phyloP scores from a whole-genome alignment of 257 asterid species.

The Rhazya stricta region DNA sequence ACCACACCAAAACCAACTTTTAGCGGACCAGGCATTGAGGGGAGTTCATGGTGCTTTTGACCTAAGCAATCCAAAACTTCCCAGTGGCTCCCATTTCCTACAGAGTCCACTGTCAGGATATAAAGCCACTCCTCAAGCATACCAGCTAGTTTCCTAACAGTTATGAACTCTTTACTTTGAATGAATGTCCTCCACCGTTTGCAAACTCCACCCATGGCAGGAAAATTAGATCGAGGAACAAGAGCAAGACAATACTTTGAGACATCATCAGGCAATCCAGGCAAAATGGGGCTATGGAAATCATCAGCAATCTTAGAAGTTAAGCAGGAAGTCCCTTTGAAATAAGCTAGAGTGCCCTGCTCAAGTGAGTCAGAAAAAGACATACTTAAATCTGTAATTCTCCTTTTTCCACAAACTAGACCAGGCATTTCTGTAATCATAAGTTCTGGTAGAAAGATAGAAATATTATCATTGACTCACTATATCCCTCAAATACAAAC shows the following conservation, averaged over 20 bases:
- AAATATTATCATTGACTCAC: background rate
- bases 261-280: constrained; percentile 84
- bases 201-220: constrained; percentile 67
- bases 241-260: constrained; percentile 76
- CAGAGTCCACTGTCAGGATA: constrained; percentile 46
- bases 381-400: constrained; percentile 35
- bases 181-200: constrained; percentile 74
- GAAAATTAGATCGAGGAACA: constrained; percentile 61
- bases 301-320: constrained; percentile 31
- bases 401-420: constrained; percentile 12
- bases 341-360: constrained; percentile 24
- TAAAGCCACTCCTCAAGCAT: constrained; percentile 84
- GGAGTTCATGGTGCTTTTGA: constrained; percentile 41
- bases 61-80: constrained; percentile 70
- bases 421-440: constrained; percentile 6
- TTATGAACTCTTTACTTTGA: constrained; percentile 57
- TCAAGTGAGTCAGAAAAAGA: constrained; percentile 32
- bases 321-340: constrained; percentile 27
- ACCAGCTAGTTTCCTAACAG: constrained; percentile 68
- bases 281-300: constrained; percentile 42
- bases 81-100: constrained; percentile 70
- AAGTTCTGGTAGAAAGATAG: constrained; percentile 1
- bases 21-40: constrained; percentile 62
- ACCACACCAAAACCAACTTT: constrained; percentile 58
- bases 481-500: constrained; percentile 4